These are phyloP conservation scores for Dothistroma septosporum DNA, from an alignment of 2,329 filamentous ascomycete genomes.

Conservation along the genomic window DNA sequence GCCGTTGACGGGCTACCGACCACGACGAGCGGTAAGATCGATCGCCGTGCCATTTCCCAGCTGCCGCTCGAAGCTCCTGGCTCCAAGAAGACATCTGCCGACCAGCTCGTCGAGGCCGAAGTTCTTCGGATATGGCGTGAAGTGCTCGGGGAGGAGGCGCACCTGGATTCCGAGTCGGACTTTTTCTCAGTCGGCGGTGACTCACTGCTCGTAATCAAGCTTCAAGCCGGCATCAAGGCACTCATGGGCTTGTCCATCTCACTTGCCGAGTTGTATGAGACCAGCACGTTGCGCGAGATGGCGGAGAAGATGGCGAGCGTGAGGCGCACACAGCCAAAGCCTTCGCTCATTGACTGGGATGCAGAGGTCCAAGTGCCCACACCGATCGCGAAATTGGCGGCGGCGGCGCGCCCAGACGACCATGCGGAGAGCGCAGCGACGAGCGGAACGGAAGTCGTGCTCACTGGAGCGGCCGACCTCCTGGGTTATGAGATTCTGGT, in stretches of 20 bases:
- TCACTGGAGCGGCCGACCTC: slow-evolving; percentile 44
- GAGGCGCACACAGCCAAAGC: slow-evolving; percentile 5
- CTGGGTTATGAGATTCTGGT: slow-evolving; percentile 40
- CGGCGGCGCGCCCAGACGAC: background rate
- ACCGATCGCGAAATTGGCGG: slow-evolving; percentile 9
- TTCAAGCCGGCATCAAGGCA: slow-evolving; percentile 37
- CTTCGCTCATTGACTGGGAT: slow-evolving; percentile 39
- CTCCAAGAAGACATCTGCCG: too few relatives aligned
- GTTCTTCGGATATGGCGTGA: slow-evolving; percentile 17
- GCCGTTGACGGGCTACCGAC: too few relatives aligned
- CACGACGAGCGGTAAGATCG: too few relatives aligned
- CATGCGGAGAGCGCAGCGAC: too few relatives aligned
- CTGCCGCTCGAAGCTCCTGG: too few relatives aligned
- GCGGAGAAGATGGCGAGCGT: slow-evolving; percentile 32
- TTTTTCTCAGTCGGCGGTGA: slow-evolving; percentile 45
- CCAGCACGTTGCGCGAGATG: slow-evolving; percentile 41
- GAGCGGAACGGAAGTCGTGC: slow-evolving; percentile 20
- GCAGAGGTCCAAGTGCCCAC: slow-evolving; percentile 34
- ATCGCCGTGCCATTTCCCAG: too few relatives aligned
- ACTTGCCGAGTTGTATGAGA: slow-evolving; percentile 39
- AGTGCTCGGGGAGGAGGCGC: slow-evolving; percentile 12
- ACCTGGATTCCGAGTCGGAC: slow-evolving; percentile 26
- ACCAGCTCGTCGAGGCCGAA: slow-evolving; percentile 16
- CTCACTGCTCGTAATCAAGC: slow-evolving; percentile 40
- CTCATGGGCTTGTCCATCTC: slow-evolving; percentile 35